Evolutionary conservation across 495 filamentous ascomycete genomes (phyloP).

Genomic region (Sordaria brevicollis): DNA sequence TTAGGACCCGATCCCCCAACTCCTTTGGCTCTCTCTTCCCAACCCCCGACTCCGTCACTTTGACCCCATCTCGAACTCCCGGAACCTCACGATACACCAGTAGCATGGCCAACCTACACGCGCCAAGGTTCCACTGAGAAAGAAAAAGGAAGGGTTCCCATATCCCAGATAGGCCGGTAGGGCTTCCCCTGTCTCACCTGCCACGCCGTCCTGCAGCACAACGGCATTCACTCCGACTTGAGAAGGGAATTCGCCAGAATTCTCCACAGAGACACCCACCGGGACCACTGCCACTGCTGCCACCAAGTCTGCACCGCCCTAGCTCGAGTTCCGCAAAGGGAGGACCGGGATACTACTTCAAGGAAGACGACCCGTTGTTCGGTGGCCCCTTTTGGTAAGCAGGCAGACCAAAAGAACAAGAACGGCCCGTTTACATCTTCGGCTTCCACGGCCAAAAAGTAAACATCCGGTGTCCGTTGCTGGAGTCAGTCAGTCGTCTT

Average conservation of each 20-base stretch:
- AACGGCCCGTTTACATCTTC: background rate
- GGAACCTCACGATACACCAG: background rate
- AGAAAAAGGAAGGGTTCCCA: background rate
- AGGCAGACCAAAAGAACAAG: no score
- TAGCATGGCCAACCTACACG: background rate
- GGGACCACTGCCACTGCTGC: background rate
- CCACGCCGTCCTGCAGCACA: background rate
- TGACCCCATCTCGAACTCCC: background rate
- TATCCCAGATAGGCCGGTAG: background rate
- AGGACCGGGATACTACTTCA: background rate
- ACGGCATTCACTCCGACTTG: background rate
- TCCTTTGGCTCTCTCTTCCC: background rate
- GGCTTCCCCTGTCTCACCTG: background rate
- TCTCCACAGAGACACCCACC: background rate
- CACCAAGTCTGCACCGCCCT: background rate
- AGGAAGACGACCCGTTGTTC: background rate
- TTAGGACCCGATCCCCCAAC: background rate
- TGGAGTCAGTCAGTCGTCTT: no score
- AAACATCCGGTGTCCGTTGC: constrained; percentile 1
- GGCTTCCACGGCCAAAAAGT: constrained; percentile 4
- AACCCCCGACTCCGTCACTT: background rate
- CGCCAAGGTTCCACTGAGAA: background rate
- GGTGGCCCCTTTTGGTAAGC: background rate
- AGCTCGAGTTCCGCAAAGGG: background rate
- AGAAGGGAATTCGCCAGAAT: background rate